phyloP scores from a whole-genome alignment of 2,329 filamentous ascomycete genomes.

The Emericellopsis atlantica region DNA sequence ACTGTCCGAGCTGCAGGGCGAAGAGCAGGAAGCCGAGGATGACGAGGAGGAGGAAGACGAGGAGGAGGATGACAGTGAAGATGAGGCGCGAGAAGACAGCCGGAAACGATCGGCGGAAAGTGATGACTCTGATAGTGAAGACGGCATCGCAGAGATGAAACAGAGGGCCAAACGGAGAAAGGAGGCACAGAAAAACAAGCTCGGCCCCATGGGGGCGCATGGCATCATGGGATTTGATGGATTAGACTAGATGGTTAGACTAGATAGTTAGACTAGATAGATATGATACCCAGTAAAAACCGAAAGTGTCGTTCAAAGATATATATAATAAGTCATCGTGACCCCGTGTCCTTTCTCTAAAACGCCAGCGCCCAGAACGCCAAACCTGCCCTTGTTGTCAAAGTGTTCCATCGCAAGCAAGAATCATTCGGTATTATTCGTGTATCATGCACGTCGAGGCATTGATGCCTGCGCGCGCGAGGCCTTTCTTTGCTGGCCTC shows the following conservation, averaged over 20 bases:
- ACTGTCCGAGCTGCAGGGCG: conserved; percentile 39
- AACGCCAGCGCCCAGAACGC: too few relatives aligned
- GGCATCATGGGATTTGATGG: conserved; percentile 37
- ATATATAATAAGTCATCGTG: not conserved
- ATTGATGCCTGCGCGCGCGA: too few relatives aligned
- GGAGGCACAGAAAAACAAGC: conserved; percentile 24
- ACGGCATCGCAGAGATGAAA: conserved; percentile 24
- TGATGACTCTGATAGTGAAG: conserved; percentile 20
- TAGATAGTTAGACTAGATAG: too few relatives aligned
- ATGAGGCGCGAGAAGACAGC: not conserved
- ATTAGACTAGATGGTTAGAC: too few relatives aligned
- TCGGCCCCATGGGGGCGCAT: conserved; percentile 37
- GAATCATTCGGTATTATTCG: not conserved
- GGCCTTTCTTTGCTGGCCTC: too few relatives aligned
- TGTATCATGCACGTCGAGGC: too few relatives aligned
- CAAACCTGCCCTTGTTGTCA: too few relatives aligned
- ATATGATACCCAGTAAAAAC: not conserved
- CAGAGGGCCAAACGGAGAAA: conserved; percentile 31
- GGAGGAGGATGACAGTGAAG: conserved; percentile 20
- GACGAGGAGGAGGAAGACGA: conserved; percentile 30
- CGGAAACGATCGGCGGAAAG: conserved; percentile 18
- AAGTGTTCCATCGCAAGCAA: not conserved
- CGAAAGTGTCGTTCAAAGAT: not conserved
- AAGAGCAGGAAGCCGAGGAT: conserved; percentile 29
- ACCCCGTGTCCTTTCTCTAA: not conserved